phyloP scores from a whole-genome alignment of 257 asterid genomes.

The Solanum raphanifolium region DNA sequence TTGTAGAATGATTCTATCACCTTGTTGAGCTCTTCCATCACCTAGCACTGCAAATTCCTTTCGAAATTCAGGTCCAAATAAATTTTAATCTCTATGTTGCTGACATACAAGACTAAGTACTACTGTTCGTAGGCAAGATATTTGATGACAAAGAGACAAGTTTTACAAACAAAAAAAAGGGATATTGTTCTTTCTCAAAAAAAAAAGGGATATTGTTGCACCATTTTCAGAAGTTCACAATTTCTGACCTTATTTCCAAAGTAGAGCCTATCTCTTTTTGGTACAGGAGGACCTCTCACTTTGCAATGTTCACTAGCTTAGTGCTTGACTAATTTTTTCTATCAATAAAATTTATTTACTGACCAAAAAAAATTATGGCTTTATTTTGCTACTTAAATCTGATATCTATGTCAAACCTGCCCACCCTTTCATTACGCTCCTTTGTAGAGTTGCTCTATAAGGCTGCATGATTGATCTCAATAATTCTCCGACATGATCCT shows the following conservation, averaged over 20 bases:
- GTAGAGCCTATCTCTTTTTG: neutral
- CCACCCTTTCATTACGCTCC: neutral
- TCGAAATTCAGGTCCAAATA: neutral
- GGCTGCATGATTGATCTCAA: neutral
- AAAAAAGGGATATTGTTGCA: neutral
- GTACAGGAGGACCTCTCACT: neutral
- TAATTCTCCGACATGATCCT: neutral
- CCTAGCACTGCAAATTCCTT: neutral
- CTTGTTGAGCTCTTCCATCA: conserved; percentile 6
- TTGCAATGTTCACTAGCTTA: neutral
- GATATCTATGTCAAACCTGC: neutral
- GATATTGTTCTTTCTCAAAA: too few relatives aligned
- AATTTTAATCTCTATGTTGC: neutral
- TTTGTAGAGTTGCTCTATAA: neutral
- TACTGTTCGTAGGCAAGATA: neutral
- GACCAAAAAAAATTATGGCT: neutral
- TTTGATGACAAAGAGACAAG: neutral
- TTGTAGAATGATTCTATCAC: neutral
- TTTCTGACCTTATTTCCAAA: neutral
- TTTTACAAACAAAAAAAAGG: neutral
- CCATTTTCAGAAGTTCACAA: neutral
- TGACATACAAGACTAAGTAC: neutral
- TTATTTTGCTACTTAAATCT: neutral
- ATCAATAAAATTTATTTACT: neutral
- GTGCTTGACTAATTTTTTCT: neutral